These are phyloP conservation scores for Dendrostoma leiphaemia DNA, from an alignment of 2,329 filamentous ascomycete species.

Conservation along the genomic window DNA sequence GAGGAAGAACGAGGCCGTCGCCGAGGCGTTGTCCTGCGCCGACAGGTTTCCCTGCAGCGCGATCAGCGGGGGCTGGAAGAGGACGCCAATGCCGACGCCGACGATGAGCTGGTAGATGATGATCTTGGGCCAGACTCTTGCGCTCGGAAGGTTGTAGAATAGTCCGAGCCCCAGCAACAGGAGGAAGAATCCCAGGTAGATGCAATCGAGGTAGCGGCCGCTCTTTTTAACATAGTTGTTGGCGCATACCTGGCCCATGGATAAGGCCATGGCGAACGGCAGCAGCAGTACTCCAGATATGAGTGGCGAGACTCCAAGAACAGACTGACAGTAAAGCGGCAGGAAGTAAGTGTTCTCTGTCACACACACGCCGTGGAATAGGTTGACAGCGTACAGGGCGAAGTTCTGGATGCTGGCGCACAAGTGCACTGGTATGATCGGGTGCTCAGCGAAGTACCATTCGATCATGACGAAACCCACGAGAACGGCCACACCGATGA, in stretches of 20 bases:
- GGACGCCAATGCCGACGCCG: constrained; percentile 61
- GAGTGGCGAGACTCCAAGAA: constrained; percentile 69
- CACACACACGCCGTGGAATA: background rate
- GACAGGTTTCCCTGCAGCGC: constrained; percentile 64
- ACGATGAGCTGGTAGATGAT: constrained; percentile 62
- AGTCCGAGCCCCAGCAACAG: constrained; percentile 65
- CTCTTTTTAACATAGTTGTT: constrained; percentile 54
- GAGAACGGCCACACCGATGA: constrained; percentile 67
- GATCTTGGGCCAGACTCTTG: constrained; percentile 53
- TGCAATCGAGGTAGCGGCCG: constrained; percentile 61
- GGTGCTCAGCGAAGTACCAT: constrained; percentile 70
- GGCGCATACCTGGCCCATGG: background rate
- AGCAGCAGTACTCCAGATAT: constrained; percentile 62
- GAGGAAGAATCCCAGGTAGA: constrained; percentile 56
- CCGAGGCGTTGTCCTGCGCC: constrained; percentile 64
- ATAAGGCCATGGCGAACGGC: constrained; percentile 55
- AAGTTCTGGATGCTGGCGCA: constrained; percentile 71
- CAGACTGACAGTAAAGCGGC: constrained; percentile 81
- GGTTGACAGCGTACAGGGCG: constrained; percentile 69
- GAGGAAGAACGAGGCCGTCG: constrained; percentile 66
- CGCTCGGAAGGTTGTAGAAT: constrained; percentile 59
- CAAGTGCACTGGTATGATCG: constrained; percentile 72
- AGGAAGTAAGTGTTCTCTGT: constrained; percentile 66
- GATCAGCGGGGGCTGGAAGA: constrained; percentile 68
- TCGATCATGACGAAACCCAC: constrained; percentile 71